phyloP scores from a whole-genome alignment of 257 asterid genomes.

The Solanum rostratum region DNA sequence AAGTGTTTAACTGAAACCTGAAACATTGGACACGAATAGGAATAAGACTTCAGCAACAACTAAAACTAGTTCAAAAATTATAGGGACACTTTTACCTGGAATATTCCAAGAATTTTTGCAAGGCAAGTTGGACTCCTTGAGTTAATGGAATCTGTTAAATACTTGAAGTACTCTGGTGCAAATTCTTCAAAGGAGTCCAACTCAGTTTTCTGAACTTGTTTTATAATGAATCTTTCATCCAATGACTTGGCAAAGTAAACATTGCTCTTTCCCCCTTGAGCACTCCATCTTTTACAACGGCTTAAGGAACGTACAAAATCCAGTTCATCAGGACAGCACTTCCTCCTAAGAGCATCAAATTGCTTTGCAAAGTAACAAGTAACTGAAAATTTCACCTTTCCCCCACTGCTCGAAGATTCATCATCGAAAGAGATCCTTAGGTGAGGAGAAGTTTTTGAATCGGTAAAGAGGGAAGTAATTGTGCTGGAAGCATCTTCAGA shows the following conservation, averaged over 20 bases:
- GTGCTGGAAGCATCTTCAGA: slow-evolving; percentile 44
- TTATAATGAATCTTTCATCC: slow-evolving; percentile 78
- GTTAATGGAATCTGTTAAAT: slow-evolving; percentile 49
- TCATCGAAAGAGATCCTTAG: slow-evolving; percentile 63
- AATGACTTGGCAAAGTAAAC: slow-evolving; percentile 83
- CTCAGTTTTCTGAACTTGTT: slow-evolving; percentile 91
- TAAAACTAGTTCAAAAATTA: background rate
- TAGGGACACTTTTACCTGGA: slow-evolving; percentile 25
- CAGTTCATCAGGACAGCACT: slow-evolving; percentile 63
- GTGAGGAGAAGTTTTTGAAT: slow-evolving; percentile 61
- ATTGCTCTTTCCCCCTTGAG: slow-evolving; percentile 97
- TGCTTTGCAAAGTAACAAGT: slow-evolving; percentile 76
- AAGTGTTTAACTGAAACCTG: slow-evolving; percentile 53
- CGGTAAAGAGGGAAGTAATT: slow-evolving; percentile 24
- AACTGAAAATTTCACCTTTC: slow-evolving; percentile 67
- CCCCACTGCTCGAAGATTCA: slow-evolving; percentile 29
- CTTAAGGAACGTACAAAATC: slow-evolving; percentile 71
- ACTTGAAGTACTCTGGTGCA: slow-evolving; percentile 64
- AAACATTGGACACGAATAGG: background rate
- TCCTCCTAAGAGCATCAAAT: slow-evolving; percentile 67
- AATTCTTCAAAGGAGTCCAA: slow-evolving; percentile 81
- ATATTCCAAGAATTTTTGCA: slow-evolving; percentile 87
- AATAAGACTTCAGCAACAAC: background rate
- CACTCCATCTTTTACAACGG: slow-evolving; percentile 87
- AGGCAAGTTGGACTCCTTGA: slow-evolving; percentile 90